Evolutionary conservation across 2,329 filamentous ascomycete genomes (phyloP).

Genomic region (Hortaea sp.): DNA sequence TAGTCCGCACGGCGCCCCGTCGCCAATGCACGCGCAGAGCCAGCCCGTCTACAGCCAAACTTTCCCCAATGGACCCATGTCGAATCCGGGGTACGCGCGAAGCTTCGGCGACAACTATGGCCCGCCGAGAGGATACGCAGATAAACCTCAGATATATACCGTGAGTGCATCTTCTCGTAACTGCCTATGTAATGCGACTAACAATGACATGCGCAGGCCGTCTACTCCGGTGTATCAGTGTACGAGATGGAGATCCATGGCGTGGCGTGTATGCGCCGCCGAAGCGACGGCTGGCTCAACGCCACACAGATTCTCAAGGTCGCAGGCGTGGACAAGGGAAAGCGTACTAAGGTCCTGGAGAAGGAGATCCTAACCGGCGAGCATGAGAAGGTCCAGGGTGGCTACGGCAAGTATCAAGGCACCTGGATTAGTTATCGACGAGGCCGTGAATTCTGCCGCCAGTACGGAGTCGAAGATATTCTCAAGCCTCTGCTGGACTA

Average conservation of each 20-base stretch:
- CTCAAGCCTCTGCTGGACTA: constrained; percentile 67
- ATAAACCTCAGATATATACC: constrained; percentile 42
- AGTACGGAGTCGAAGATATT: constrained; percentile 65
- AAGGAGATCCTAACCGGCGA: constrained; percentile 95
- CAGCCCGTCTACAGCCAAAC: constrained; percentile 18
- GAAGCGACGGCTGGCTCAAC: constrained; percentile 93
- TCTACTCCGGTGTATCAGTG: constrained; percentile 90
- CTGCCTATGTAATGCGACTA: neutral
- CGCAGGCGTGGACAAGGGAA: constrained; percentile 92
- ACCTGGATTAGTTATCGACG: constrained; percentile 96
- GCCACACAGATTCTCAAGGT: constrained; percentile 98
- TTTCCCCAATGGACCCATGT: constrained; percentile 24
- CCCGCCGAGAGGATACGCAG: constrained; percentile 14
- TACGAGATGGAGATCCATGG: constrained; percentile 98
- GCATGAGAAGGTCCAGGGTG: constrained; percentile 96
- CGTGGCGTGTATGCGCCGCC: constrained; percentile 88
- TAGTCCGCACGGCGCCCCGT: constrained; percentile 9
- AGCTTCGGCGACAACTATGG: constrained; percentile 21
- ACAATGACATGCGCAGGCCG: constrained; percentile 45
- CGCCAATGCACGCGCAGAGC: constrained; percentile 9
- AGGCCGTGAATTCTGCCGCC: constrained; percentile 81
- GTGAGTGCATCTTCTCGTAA: constrained; percentile 20
- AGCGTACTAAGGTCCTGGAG: constrained; percentile 93
- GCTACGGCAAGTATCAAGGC: constrained; percentile 97
- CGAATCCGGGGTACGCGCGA: constrained; percentile 29